Base-by-base conservation (phyloP, 768 basidiomycete genomes). In the Leccinum rimulosum region DNA sequence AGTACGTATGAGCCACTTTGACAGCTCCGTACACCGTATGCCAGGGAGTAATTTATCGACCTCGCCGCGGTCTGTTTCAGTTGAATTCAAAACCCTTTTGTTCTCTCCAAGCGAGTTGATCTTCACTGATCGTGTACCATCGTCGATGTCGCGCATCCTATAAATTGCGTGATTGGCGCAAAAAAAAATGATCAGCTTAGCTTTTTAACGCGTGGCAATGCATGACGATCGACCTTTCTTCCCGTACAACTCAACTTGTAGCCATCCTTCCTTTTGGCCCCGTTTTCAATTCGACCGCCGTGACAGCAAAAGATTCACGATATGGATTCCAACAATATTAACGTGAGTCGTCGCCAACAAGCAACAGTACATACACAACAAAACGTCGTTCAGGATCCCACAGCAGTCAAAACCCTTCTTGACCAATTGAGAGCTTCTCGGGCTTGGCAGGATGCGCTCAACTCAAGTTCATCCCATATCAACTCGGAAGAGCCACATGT, bases 371-470 rank as follows among this genome's bases (percentile, higher is more conserved):
- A 43, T 28, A 61, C 35, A 15, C 56, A 12, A 64, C 52, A 33
- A 33, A 19, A 4, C 8, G n/a, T 35, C 22, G 49, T 53, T 35
- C 67, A 91, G 89, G 88, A 91, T 71, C 76, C 86, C 50, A 77
- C 77, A 60, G 83, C 81, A 49, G 79, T 94, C 51, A 81, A 84
- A 64, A 85, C 88, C 28, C 79, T 93, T 27, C 80, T 94, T 17
- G 87, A 91, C 55, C 82, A 83, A 61, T 76, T 93, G 12, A 78
- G 83, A 53, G 73, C 79, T 3, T 92, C 91, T 4, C 79, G 83
- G 64, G 87, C 84, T 25, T 92, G 88, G 89, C 82, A 86, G 65
- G 78, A 85, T 52, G 67, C 77, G 2, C 62, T 76, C 15, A 69
- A 52, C 52, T 52, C 67, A 45, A 55, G 40, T 25, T 36, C 67